Base-by-base conservation (phyloP, 805 yeast species). In the Kodamaea nitidulidarum region DNA sequence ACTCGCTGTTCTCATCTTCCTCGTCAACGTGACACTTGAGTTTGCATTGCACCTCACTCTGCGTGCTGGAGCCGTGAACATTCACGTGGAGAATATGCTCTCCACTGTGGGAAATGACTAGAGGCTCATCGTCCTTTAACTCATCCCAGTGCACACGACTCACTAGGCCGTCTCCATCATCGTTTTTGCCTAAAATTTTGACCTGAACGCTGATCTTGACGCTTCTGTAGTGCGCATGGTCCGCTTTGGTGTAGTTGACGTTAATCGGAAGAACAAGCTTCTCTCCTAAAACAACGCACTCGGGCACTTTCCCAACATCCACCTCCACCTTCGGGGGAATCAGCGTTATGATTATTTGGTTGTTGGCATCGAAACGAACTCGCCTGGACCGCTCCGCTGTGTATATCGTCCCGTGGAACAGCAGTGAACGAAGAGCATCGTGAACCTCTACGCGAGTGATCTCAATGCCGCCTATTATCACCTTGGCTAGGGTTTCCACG, bases 111-210 rank as follows among this genome's bases (percentile, higher is more conserved):
- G 37, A n/a, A n/a, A 39, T 8, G 17, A 52, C 50, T 29, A 67
- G 44, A 1, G 66, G 56, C 41, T 64, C 70, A 35, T 68, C 74
- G 42, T 68, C 74, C 42, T 68, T 68, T 31, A 60, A 41, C 5
- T 36, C 45, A 15, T 61, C 57, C 72, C 72, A 68, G 38, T 55
- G 56, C 3, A 51, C 50, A 32, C 49, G 60, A 2, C 58, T 50
- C 5, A 46, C 42, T 7, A 50, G 15, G 18, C 45, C 48, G 14
- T 38, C 21, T 4, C 49, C 53, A 2, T 46, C 39, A 7, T 49
- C 56, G 2, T 32, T 34, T 5, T n/a, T 15, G 9, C 29, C 27
- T 10, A n/a, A 25, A 25, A 57, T 39, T 16, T 45, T 52, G 1
- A 56, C 40, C 32, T 55, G 47, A 6, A 56, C 54, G 7, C 52